These are phyloP conservation scores for Eremochloa ophiuroides DNA, from an alignment of 176 grass and related monocot genomes.

Conservation along the genomic window DNA sequence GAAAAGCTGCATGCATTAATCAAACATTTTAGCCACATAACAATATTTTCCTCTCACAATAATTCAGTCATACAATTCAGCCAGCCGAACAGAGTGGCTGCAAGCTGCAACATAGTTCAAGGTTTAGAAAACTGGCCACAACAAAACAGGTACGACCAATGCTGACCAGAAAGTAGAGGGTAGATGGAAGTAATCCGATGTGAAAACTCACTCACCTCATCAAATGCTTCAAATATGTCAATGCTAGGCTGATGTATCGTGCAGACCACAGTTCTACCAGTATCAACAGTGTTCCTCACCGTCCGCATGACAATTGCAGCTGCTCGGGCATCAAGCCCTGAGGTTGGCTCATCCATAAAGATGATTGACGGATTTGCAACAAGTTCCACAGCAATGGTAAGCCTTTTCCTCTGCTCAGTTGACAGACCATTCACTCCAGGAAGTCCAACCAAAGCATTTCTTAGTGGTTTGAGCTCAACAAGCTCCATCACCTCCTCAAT, in stretches of 20 bases:
- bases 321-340: conserved; percentile 83
- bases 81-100: no score
- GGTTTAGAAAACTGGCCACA: neutral
- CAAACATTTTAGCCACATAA: conserved; percentile 13
- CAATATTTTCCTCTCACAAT: no score
- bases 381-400: conserved; percentile 87
- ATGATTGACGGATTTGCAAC: conserved; percentile 92
- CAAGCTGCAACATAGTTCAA: neutral
- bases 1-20: conserved; percentile 62
- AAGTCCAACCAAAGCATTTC: conserved; percentile 67
- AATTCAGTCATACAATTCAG: no score
- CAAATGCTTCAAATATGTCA: conserved; percentile 96
- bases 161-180: neutral
- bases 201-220: conserved; percentile 55
- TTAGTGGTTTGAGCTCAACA: conserved; percentile 71
- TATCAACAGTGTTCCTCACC: conserved; percentile 82
- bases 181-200: neutral
- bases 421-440: conserved; percentile 81
- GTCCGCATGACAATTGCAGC: conserved; percentile 93
- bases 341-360: conserved; percentile 93
- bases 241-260: conserved; percentile 97
- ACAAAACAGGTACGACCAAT: neutral
- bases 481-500: conserved; percentile 90
- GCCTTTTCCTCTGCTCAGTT: conserved; percentile 84
- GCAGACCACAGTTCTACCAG: conserved; percentile 88